Conservation (phyloP, 441 rosid genomes). For the Lepidium campestre region DNA sequence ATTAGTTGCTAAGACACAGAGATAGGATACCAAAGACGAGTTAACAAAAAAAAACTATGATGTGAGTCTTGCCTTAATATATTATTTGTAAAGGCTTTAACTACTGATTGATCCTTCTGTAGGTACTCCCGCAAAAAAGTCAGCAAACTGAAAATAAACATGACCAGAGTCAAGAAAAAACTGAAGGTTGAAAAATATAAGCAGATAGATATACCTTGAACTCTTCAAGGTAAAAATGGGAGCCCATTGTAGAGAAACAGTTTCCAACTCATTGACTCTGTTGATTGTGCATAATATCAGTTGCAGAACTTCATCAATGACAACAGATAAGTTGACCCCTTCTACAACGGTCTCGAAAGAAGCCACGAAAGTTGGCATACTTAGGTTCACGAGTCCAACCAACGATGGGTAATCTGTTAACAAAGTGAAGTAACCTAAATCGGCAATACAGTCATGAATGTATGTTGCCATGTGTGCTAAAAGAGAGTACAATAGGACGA, state of each 20-base stretch:
- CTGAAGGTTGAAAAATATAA: slow-evolving; percentile 4
- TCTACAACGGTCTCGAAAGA: slow-evolving; percentile 31
- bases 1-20: slow-evolving; percentile 25
- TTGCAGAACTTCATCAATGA: slow-evolving; percentile 59
- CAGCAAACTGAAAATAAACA: slow-evolving; percentile 54
- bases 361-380: slow-evolving; percentile 37
- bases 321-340: slow-evolving; percentile 38
- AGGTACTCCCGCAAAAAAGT: slow-evolving; percentile 58
- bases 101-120: slow-evolving; percentile 40
- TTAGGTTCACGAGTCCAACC: slow-evolving; percentile 43
- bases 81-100: slow-evolving; percentile 42
- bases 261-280: slow-evolving; percentile 37
- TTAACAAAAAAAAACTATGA: background rate
- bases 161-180: slow-evolving; percentile 17
- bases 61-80: slow-evolving; percentile 49
- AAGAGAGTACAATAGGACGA: slow-evolving; percentile 14
- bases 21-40: background rate
- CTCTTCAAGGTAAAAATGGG: slow-evolving; percentile 58
- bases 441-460: background rate
- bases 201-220: slow-evolving; percentile 47
- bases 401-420: slow-evolving; percentile 58
- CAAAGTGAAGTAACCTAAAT: slow-evolving; percentile 12
- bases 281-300: slow-evolving; percentile 62
- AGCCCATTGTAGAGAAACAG: slow-evolving; percentile 63
- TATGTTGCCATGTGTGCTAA: slow-evolving; percentile 4